Evolutionary conservation across 176 grass and related monocot genomes (phyloP), one percentile per base, ranked within the genome.

Genomic region (Hordeum marinum): DNA sequence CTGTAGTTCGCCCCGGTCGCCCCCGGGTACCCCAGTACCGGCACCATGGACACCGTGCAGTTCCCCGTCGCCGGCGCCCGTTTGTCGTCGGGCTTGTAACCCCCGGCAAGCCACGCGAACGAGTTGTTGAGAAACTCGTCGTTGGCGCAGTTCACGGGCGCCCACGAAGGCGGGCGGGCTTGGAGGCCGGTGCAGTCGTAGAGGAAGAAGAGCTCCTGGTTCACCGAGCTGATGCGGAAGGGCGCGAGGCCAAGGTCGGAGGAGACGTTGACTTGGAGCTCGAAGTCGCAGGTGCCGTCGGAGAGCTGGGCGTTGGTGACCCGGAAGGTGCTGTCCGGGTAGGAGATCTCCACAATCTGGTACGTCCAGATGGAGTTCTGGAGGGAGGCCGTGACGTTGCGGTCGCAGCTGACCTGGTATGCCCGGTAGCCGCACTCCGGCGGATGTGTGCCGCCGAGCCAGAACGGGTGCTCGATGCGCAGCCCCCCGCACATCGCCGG

Each of bases 141-240:
- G 1, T 57, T n/a, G 0, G 17, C n/a, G 32, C 20, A 62, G 21
- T 10, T 29, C 29, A 29, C 8, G 2, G 69, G 24, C 9, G 21
- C 57, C 25, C 60, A 71, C 23, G 63, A 8, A 1, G 11, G 7
- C 0, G 20, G 35, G 1, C 46, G 3, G 52, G 9, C 25, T 10
- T 0, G 2, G 0, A 41, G 23, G 31, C 6, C 21, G 1, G 4
- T 15, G 82, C 90, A 90, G 32, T 80, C 8, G 73, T 46, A 82
- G 41, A 92, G 52, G 65, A 94, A 92, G 60, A 90, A 36, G 1
- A 95, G 85, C 54, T 85, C 75, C 65, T 23, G 81, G 37, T 95
- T 95, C 0, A 0, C 4, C 13, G 7, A 0, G 64, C 93, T 95
- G 2, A 92, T 84, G 1, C 0, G 9, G 37, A 89, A 86, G 3